These are phyloP conservation scores for Heterobasidion parviporum DNA, from an alignment of 1,284 basidiomycete genomes.

Conservation along the genomic window DNA sequence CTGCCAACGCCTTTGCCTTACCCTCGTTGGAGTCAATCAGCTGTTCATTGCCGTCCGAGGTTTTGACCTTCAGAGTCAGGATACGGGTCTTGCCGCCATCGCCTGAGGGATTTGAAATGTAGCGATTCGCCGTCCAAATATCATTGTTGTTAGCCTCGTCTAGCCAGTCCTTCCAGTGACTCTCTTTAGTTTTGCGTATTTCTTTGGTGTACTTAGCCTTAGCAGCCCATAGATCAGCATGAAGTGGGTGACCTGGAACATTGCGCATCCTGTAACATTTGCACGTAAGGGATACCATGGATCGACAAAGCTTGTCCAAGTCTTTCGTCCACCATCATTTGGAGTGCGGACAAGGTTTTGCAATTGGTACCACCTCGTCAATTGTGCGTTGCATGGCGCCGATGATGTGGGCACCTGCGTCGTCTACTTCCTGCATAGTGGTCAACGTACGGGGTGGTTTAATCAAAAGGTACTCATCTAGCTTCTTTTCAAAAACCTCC, in stretches of 20 bases:
- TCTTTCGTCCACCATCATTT: conserved; percentile 21
- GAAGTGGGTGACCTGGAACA: conserved; percentile 10
- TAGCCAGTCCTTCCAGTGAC: conserved; percentile 28
- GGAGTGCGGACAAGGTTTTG: conserved; percentile 15
- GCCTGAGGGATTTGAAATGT: conserved; percentile 14
- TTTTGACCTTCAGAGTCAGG: conserved; percentile 17
- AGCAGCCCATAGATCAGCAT: conserved; percentile 7
- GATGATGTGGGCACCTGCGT: conserved; percentile 5
- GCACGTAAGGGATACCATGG: conserved; percentile 11
- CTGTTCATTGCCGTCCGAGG: neutral
- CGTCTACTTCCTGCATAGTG: conserved; percentile 7
- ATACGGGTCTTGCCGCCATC: conserved; percentile 24
- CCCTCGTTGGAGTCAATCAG: conserved; percentile 15
- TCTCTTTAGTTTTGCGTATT: conserved; percentile 21
- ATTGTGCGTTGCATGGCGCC: conserved; percentile 10
- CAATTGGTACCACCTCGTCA: conserved; percentile 11
- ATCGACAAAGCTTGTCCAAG: conserved; percentile 10
- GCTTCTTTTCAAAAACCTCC: conserved; percentile 11
- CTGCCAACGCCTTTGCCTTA: conserved; percentile 19
- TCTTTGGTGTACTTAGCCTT: conserved; percentile 7
- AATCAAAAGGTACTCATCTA: conserved; percentile 5
- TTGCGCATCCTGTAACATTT: conserved; percentile 9
- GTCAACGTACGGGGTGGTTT: neutral
- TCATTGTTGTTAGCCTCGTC: conserved; percentile 15
- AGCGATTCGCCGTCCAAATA: conserved; percentile 27